Evolutionary conservation across 2,329 filamentous ascomycete genomes (phyloP), one percentile per base, ranked within the genome.

Genomic region (Aureobasidium sp.): DNA sequence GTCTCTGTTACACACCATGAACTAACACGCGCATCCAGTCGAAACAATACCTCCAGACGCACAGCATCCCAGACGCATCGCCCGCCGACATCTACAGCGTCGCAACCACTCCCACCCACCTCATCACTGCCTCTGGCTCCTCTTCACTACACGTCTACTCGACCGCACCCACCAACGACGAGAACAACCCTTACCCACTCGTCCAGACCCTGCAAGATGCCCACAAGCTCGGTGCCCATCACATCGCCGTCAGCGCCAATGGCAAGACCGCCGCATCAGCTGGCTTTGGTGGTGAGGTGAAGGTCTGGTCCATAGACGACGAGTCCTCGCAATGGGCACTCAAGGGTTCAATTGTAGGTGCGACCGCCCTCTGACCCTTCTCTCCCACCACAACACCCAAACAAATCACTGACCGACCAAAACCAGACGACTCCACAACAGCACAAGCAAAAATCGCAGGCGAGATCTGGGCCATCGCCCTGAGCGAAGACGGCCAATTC

Each of bases 1-100:
- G 5, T 7, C 17, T 9, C 12, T 17, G 9, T 0, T 9, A 4
- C 19, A 45, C 7, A n/a, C 1, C n/a, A 17, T 42, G 24, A n/a
- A 61, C 54, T 58, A 48, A 58, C 31, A 39, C 29, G 15, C 31
- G 42, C 33, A 29, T 42, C 52, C 63, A 97, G 94, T 99, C 94
- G 61, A 97, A 97, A 79, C 94, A 97, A 87, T 99, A 97, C 74
- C 84, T 99, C 65, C 95, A 93, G 70, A 88, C 89, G 67, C 90
- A 96, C 75, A 93, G 91, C 47, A 85, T 96, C 74, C 89, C 96
- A 73, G 84, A 91, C 79, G 70, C 71, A 47, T 70, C 72, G 59
- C 69, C 69, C 9, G 70, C 68, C 33, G 68, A 74, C 65, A 71
- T 73, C 65, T 71, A 70, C 67, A 70, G 69, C 50, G 73, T 72